Percentiles rank a stretch among this genome's conserved stretches.
Evolutionary conservation across 805 yeast species (phyloP).

Genomic region (Maudiozyma saulgeensis): DNA sequence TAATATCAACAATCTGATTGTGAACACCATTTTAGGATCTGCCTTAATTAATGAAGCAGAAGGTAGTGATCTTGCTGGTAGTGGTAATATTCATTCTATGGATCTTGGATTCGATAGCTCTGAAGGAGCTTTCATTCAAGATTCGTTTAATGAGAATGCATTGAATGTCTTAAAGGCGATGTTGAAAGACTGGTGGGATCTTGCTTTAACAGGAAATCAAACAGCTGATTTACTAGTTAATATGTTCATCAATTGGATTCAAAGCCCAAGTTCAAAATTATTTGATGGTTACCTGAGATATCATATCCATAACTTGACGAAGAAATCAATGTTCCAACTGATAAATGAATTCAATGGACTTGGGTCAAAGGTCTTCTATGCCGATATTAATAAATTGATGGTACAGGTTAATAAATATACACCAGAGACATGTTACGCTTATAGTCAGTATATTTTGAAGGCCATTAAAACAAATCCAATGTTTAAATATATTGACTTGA

Average conservation of each 20-base stretch:
- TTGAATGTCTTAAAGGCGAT: constrained; percentile 58
- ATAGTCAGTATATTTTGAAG: constrained; percentile 72
- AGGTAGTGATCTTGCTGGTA: constrained; percentile 65
- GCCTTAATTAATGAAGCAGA: constrained; percentile 79
- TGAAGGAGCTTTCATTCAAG: constrained; percentile 49
- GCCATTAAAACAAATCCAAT: constrained; percentile 72
- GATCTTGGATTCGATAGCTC: constrained; percentile 5
- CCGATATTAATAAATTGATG: constrained; percentile 65
- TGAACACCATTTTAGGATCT: constrained; percentile 81
- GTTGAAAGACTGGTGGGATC: constrained; percentile 91
- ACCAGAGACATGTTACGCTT: constrained; percentile 84
- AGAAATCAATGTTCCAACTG: constrained; percentile 71
- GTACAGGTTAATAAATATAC: constrained; percentile 64
- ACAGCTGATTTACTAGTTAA: constrained; percentile 81
- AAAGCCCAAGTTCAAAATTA: constrained; percentile 57
- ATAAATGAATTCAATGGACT: constrained; percentile 64
- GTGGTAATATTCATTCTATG: constrained; percentile 21
- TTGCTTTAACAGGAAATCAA: constrained; percentile 54
- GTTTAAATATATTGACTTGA: constrained; percentile 72
- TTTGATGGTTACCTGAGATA: constrained; percentile 75
- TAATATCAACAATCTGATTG: constrained; percentile 65
- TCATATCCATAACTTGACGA: constrained; percentile 79
- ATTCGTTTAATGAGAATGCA: constrained; percentile 72
- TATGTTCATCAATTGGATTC: constrained; percentile 78
- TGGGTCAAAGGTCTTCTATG: constrained; percentile 74